Conservation (phyloP, 2,329 filamentous ascomycete genomes). For the Venturia nashicola region DNA sequence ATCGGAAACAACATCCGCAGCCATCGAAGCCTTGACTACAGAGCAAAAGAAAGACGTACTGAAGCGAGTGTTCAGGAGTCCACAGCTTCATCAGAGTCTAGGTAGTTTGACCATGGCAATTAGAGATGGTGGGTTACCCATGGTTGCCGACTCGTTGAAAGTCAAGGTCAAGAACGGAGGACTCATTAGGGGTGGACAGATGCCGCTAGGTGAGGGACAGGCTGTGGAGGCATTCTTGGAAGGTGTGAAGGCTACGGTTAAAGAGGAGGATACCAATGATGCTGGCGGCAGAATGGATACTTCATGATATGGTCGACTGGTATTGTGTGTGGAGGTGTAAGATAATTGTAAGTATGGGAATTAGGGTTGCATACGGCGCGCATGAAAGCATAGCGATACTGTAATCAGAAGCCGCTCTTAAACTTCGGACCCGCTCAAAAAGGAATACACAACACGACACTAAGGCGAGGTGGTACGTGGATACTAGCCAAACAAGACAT, state of each 20-base stretch:
- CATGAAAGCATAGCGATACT: background rate
- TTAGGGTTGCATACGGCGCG: background rate
- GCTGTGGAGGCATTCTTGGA: slow-evolving; percentile 86
- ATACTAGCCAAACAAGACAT: too few relatives aligned
- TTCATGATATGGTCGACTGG: background rate
- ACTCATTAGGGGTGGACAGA: slow-evolving; percentile 60
- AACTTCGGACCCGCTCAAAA: too few relatives aligned
- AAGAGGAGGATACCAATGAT: slow-evolving; percentile 11
- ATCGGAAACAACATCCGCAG: slow-evolving; percentile 45
- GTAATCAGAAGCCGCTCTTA: background rate
- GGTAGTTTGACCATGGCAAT: slow-evolving; percentile 77
- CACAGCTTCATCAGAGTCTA: slow-evolving; percentile 82
- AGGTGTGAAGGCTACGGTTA: slow-evolving; percentile 67
- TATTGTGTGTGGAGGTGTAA: background rate
- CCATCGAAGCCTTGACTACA: slow-evolving; percentile 58
- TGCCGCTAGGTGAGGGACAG: slow-evolving; percentile 78
- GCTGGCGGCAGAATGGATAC: background rate
- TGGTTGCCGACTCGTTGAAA: slow-evolving; percentile 73
- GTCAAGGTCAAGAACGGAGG: slow-evolving; percentile 78
- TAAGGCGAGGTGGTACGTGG: too few relatives aligned
- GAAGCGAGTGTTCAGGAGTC: slow-evolving; percentile 71
- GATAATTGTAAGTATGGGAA: background rate
- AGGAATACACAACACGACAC: too few relatives aligned
- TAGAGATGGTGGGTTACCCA: slow-evolving; percentile 80
- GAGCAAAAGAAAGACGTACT: slow-evolving; percentile 72